Percentiles rank a stretch among this genome's conserved stretches.
phyloP scores from a whole-genome alignment of 768 basidiomycete species.

The Russula olivacea region DNA sequence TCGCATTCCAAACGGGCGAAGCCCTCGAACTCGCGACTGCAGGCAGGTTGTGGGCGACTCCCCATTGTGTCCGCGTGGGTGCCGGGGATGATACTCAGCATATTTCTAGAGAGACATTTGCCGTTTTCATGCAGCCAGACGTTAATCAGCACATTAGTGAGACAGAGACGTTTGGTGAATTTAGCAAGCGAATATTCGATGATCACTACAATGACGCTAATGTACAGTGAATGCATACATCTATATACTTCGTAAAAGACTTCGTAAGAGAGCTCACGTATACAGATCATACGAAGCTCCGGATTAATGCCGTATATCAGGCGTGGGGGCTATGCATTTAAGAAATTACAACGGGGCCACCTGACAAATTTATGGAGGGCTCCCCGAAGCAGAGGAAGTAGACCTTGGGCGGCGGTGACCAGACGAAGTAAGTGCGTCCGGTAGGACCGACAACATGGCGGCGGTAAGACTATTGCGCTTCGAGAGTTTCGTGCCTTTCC shows the following conservation, averaged over 20 bases:
- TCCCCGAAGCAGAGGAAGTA: constrained; percentile 17
- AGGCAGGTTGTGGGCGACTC: constrained; percentile 79
- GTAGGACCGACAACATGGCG: constrained; percentile 25
- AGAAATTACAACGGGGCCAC: not conserved
- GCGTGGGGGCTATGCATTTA: not conserved
- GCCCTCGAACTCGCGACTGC: constrained; percentile 86
- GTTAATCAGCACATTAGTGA: constrained; percentile 65
- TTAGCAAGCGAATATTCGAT: constrained; percentile 75
- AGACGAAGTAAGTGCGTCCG: constrained; percentile 22
- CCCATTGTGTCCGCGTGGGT: constrained; percentile 87
- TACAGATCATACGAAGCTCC: not conserved
- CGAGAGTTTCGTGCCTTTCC: constrained; percentile 12
- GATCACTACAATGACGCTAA: constrained; percentile 45
- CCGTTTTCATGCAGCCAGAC: constrained; percentile 86
- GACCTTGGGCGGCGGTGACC: constrained; percentile 22
- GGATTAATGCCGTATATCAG: constrained; percentile 10
- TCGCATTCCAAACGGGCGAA: constrained; percentile 97
- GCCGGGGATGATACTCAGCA: constrained; percentile 38
- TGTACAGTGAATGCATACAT: constrained; percentile 17
- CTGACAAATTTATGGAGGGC: constrained; percentile 4
- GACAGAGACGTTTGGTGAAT: constrained; percentile 79
- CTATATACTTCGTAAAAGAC: not conserved
- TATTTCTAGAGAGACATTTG: constrained; percentile 83
- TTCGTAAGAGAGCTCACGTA: not conserved
- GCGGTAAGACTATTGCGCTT: constrained; percentile 43